Evolutionary conservation across 192 early-diverging fungal species (phyloP).

Genomic region (Coemansia umbellata): DNA sequence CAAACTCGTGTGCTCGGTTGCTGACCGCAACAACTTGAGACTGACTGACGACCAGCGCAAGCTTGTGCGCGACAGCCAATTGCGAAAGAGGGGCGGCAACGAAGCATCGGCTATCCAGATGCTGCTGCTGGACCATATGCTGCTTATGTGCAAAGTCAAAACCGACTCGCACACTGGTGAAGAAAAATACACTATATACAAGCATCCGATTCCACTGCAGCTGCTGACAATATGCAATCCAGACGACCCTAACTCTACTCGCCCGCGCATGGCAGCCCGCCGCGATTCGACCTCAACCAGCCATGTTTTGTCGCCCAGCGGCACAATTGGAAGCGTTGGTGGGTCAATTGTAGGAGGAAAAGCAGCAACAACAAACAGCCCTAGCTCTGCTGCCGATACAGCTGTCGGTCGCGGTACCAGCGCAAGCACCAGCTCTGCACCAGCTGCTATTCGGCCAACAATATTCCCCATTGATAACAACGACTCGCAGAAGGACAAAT

Average conservation of each 20-base stretch:
- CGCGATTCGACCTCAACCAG: slow-evolving; percentile 27
- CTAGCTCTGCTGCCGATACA: neutral
- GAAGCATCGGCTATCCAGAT: slow-evolving; percentile 69
- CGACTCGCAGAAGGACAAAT: slow-evolving; percentile 53
- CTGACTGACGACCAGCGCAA: slow-evolving; percentile 66
- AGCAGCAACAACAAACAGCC: neutral
- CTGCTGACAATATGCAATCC: slow-evolving; percentile 61
- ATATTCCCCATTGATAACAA: slow-evolving; percentile 35
- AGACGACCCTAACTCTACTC: slow-evolving; percentile 50
- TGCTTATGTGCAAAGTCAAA: slow-evolving; percentile 73
- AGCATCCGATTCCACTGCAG: slow-evolving; percentile 79
- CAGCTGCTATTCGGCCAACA: slow-evolving; percentile 9
- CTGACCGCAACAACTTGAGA: slow-evolving; percentile 63
- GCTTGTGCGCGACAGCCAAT: slow-evolving; percentile 73
- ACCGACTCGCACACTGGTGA: slow-evolving; percentile 56
- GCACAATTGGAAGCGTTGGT: slow-evolving; percentile 4
- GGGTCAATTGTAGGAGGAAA: neutral
- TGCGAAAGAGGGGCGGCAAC: slow-evolving; percentile 64
- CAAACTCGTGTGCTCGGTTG: slow-evolving; percentile 57
- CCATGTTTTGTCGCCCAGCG: slow-evolving; percentile 11
- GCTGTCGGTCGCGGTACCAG: neutral
- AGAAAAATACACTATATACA: slow-evolving; percentile 50
- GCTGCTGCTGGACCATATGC: slow-evolving; percentile 83
- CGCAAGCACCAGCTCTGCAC: neutral
- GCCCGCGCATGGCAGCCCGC: slow-evolving; percentile 44